Percentiles rank a stretch among this genome's conserved stretches.
Evolutionary conservation across 2,329 filamentous ascomycete genomes (phyloP).

Genomic region (Penicillium sp.): DNA sequence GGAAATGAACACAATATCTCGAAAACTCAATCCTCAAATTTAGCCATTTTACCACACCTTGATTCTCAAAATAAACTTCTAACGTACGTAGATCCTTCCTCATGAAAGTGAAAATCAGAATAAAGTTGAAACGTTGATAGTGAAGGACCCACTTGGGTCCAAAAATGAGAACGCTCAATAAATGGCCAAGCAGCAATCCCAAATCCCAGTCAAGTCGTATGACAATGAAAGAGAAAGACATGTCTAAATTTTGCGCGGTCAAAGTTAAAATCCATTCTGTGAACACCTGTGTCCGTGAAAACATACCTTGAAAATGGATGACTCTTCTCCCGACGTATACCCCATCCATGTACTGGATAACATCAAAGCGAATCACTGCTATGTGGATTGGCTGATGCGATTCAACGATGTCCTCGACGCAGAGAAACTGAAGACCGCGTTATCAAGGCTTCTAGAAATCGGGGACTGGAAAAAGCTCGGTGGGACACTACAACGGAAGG

Average conservation of each 20-base stretch:
- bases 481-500: slow-evolving; percentile 46
- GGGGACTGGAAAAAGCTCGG: slow-evolving; percentile 51
- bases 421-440: slow-evolving; percentile 36
- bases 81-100: not conserved
- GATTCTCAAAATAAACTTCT: no score
- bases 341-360: slow-evolving; percentile 16
- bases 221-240: not conserved
- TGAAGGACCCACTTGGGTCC: not conserved
- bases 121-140: not conserved
- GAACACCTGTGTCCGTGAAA: no score
- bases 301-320: not conserved
- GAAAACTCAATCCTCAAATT: not conserved
- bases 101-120: not conserved
- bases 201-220: not conserved
- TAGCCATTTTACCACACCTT: no score
- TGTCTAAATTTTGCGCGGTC: not conserved
- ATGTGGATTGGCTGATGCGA: slow-evolving; percentile 30
- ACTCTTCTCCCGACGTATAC: not conserved
- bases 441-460: slow-evolving; percentile 42
- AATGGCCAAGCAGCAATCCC: not conserved
- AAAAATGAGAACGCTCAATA: not conserved
- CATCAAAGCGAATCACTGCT: slow-evolving; percentile 16
- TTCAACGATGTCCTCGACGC: slow-evolving; percentile 52
- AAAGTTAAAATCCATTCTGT: not conserved
- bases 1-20: no score